phyloP scores from a whole-genome alignment of 2,329 filamentous ascomycete genomes.

The Alternaria novae-zelandiae region DNA sequence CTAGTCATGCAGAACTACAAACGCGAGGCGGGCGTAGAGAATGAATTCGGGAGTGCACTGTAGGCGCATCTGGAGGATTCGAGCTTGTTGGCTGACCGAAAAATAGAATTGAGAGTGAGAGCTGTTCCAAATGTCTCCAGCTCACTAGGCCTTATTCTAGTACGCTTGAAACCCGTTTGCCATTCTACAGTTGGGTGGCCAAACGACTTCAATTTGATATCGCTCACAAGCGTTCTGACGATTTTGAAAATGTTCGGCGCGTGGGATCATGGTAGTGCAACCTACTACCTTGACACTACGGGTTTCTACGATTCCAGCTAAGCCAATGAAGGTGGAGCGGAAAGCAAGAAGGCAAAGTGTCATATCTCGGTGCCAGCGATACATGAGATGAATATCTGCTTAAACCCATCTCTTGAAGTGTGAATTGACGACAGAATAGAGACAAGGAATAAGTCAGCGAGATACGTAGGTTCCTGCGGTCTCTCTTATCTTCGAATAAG shows the following conservation, averaged over 20 bases:
- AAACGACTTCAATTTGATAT: not conserved
- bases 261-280: not conserved
- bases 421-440: not conserved
- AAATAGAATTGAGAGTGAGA: not conserved
- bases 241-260: not conserved
- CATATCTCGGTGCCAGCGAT: not conserved
- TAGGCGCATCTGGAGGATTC: not conserved
- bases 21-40: not conserved
- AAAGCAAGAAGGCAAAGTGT: not conserved
- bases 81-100: not conserved
- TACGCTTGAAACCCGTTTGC: not conserved
- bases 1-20: not conserved
- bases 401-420: not conserved
- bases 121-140: not conserved
- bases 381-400: not conserved
- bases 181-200: not conserved
- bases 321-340: not conserved
- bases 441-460: not conserved
- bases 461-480: not conserved
- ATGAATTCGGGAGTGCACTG: not conserved
- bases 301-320: not conserved
- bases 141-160: not conserved
- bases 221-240: not conserved
- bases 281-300: not conserved
- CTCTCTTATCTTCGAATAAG: not conserved